These are phyloP conservation scores for Podaxis rugospora DNA, from an alignment of 768 basidiomycete species.

Conservation along the genomic window DNA sequence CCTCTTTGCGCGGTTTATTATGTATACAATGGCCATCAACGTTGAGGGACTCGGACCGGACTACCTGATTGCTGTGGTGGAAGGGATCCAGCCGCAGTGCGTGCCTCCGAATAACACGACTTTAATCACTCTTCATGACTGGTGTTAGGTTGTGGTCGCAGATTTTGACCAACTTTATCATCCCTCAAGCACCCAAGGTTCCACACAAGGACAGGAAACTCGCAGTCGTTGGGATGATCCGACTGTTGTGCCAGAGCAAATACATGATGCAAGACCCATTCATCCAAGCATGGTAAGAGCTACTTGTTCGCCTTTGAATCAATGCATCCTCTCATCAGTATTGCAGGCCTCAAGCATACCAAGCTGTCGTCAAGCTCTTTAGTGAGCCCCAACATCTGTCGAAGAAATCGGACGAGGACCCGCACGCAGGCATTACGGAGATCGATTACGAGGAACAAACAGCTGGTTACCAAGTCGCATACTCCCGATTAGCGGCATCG, in stretches of 20 bases:
- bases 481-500: slow-evolving; percentile 85
- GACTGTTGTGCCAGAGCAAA: slow-evolving; percentile 70
- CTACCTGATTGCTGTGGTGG: slow-evolving; percentile 70
- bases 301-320: not conserved
- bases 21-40: slow-evolving; percentile 72
- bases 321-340: not conserved
- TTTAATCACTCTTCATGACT: not conserved
- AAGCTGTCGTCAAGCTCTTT: slow-evolving; percentile 72
- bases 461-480: slow-evolving; percentile 91
- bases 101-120: slow-evolving; percentile 17
- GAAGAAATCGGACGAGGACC: slow-evolving; percentile 38
- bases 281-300: slow-evolving; percentile 58
- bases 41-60: slow-evolving; percentile 75
- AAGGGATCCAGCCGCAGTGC: slow-evolving; percentile 82
- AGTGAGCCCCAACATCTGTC: slow-evolving; percentile 70
- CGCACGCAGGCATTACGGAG: slow-evolving; percentile 56
- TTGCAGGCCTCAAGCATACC: slow-evolving; percentile 64
- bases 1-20: slow-evolving; percentile 73
- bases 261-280: slow-evolving; percentile 65
- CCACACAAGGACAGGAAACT: slow-evolving; percentile 83
- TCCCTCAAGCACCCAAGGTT: slow-evolving; percentile 78
- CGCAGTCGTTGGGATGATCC: slow-evolving; percentile 73
- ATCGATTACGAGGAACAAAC: slow-evolving; percentile 90
- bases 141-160: slow-evolving; percentile 65
- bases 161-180: slow-evolving; percentile 68